phyloP scores from a whole-genome alignment of 2,329 filamentous ascomycete species.

The Penicillium olsonii region DNA sequence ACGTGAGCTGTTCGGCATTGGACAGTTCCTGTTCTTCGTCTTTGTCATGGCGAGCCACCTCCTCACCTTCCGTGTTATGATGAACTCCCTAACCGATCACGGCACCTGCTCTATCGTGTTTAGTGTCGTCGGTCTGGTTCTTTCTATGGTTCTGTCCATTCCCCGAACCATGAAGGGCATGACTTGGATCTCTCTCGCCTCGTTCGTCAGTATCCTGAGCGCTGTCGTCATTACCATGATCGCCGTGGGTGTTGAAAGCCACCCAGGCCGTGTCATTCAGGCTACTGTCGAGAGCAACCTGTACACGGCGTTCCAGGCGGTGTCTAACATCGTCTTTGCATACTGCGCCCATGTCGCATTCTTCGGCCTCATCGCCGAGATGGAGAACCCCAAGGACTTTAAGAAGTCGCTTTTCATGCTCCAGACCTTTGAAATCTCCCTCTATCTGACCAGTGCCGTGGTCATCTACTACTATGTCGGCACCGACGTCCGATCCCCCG shows the following conservation, averaged over 20 bases:
- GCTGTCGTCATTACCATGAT: constrained; percentile 69
- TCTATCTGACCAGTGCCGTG: constrained; percentile 66
- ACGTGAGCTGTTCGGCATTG: constrained; percentile 63
- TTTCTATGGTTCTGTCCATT: constrained; percentile 49
- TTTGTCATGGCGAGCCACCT: constrained; percentile 72
- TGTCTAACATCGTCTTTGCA: constrained; percentile 70
- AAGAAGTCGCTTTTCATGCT: constrained; percentile 64
- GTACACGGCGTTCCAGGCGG: constrained; percentile 61
- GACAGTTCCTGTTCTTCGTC: constrained; percentile 64
- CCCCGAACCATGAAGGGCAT: constrained; percentile 65
- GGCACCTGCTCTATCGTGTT: constrained; percentile 65
- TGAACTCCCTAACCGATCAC: constrained; percentile 64
- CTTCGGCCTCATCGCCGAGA: constrained; percentile 66
- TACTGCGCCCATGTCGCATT: constrained; percentile 70
- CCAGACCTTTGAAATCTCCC: constrained; percentile 59
- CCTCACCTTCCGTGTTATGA: constrained; percentile 68
- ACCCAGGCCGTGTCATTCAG: constrained; percentile 39
- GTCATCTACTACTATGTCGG: constrained; percentile 71
- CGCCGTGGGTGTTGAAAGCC: constrained; percentile 58
- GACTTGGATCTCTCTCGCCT: constrained; percentile 61
- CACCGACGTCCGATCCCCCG: constrained; percentile 61
- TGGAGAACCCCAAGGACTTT: constrained; percentile 62
- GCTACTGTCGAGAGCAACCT: constrained; percentile 48
- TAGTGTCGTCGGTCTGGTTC: constrained; percentile 58
- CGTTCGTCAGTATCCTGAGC: constrained; percentile 64